These are phyloP conservation scores for Fonsecaea pugnacius DNA, from an alignment of 2,329 filamentous ascomycete genomes.

Conservation along the genomic window DNA sequence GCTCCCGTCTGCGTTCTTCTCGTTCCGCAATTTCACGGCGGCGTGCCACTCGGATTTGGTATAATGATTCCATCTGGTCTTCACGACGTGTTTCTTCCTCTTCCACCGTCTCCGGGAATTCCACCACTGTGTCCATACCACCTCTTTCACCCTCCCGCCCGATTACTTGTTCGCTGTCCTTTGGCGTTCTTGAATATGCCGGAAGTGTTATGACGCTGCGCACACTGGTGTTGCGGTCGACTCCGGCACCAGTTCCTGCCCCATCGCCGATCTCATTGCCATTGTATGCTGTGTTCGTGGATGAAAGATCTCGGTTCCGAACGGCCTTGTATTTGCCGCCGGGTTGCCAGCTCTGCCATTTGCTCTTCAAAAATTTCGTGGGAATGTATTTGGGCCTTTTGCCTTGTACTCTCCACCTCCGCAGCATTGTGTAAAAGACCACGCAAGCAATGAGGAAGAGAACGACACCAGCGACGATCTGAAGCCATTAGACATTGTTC, in stretches of 20 bases:
- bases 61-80: constrained; percentile 88
- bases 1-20: constrained; percentile 71
- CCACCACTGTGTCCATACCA: constrained; percentile 87
- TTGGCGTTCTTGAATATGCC: constrained; percentile 74
- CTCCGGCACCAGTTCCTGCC: constrained; percentile 45
- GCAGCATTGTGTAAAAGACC: constrained; percentile 30
- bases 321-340: constrained; percentile 34
- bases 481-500: constrained; percentile 10
- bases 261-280: constrained; percentile 23
- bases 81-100: constrained; percentile 79
- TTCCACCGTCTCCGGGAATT: constrained; percentile 78
- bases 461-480: constrained; percentile 28
- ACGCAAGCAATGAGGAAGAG: constrained; percentile 24
- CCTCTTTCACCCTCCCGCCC: constrained; percentile 88
- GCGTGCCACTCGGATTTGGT: constrained; percentile 81
- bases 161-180: constrained; percentile 78
- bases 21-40: constrained; percentile 76
- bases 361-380: constrained; percentile 31
- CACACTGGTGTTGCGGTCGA: constrained; percentile 83
- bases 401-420: constrained; percentile 30
- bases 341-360: constrained; percentile 36
- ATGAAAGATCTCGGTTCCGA: constrained; percentile 27
- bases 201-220: constrained; percentile 95
- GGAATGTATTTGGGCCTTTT: constrained; percentile 32
- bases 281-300: constrained; percentile 32